Evolutionary conservation across 805 yeast genomes (phyloP).

Genomic region (Tanozyma kutaoensis): DNA sequence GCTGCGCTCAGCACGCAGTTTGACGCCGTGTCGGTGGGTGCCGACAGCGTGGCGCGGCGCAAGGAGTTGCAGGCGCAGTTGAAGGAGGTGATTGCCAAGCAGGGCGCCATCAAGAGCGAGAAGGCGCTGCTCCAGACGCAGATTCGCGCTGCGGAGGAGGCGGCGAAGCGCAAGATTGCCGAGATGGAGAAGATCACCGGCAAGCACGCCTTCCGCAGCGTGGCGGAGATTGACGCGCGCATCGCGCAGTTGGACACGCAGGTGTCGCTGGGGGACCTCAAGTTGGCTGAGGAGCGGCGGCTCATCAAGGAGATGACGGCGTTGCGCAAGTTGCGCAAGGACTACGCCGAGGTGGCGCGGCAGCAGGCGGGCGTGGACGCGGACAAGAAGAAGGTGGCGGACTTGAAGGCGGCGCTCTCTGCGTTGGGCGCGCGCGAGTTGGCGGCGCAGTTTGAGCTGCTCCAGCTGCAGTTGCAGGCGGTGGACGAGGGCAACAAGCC

Average conservation of each 20-base stretch:
- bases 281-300: constrained; percentile 85
- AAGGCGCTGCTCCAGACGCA: constrained; percentile 48
- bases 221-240: constrained; percentile 57
- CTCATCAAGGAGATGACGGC: constrained; percentile 73
- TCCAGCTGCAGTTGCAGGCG: constrained; percentile 58
- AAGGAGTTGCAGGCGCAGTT: constrained; percentile 20
- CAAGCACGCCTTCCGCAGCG: constrained; percentile 54
- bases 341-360: constrained; percentile 58
- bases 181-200: constrained; percentile 65
- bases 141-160: constrained; percentile 56
- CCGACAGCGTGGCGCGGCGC: constrained; percentile 16
- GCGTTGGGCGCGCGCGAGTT: constrained; percentile 50
- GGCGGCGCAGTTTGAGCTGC: constrained; percentile 52
- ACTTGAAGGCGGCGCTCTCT: constrained; percentile 55
- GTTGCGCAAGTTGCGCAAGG: constrained; percentile 70
- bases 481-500: constrained; percentile 47
- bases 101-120: constrained; percentile 34
- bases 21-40: constrained; percentile 24
- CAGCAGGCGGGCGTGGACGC: constrained; percentile 69
- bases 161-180: constrained; percentile 58
- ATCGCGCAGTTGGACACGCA: constrained; percentile 53
- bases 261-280: constrained; percentile 66
- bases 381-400: constrained; percentile 64
- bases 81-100: constrained; percentile 29
- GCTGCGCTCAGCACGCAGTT: constrained; percentile 41